Evolutionary conservation across 352 stramenopile genomes (phyloP), one percentile per base, ranked within the genome.

Genomic region (Phytopythium delawarense): DNA sequence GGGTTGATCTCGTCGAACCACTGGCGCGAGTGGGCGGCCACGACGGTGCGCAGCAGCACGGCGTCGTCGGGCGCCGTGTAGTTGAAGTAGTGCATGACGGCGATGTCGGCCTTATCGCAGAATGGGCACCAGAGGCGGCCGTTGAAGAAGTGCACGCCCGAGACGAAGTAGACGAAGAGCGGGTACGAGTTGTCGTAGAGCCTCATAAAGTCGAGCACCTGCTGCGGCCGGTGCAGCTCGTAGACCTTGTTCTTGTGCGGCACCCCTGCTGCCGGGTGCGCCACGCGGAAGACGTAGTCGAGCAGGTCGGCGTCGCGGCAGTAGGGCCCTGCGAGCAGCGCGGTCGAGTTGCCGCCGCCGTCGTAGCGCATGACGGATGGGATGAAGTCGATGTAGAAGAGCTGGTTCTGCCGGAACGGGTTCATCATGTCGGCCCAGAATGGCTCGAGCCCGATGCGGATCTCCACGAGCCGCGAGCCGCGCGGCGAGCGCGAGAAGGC

Each of bases 371-470:
- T 83, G 20, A 94, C 58, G 30, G 84, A 80, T 37, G 84, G 84
- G 51, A 94, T 74, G 40, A 87, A 88, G 71, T 90, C 80, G 37
- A 94, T 91, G 67, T 91, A 91, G 61, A 94, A 91, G 39, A 91
- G 68, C 63, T 90, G 79, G 59, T 92, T 91, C 67, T 91, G 81
- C 28, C 74, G 70, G 62, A 94, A 94, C 32, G 75, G 66, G 50
- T 94, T 94, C 63, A 77, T 76, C 56, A 88, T 65, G 64, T 94
- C 72, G 64, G 83, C 81, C 84, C 84, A 94, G 34, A 89, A 78
- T 4, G 61, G 59, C 13, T 81, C 59, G 2, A 73, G 57, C 0
- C 84, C 84, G 1, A 92, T 69, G 52, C 81, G 82, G 42, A 94
- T 87, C 64, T 94, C 84, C 23, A 90, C 68, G 34, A 94, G 61